Evolutionary conservation across 495 filamentous ascomycete genomes (phyloP), one percentile per base, ranked within the genome.

Genomic region (Darksidea phi): DNA sequence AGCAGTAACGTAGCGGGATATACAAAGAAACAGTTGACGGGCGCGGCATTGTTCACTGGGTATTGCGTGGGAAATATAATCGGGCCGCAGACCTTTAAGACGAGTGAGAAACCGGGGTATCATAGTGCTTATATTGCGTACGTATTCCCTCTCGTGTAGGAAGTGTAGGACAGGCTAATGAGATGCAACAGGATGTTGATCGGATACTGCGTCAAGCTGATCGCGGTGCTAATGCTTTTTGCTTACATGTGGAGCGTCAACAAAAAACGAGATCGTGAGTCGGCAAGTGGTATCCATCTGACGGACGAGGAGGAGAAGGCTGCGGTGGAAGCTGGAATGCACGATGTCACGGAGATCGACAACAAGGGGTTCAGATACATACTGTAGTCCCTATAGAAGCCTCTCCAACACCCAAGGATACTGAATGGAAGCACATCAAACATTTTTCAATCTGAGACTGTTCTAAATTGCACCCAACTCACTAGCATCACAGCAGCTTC

Each of bases 1-100:
- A 58, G 48, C 28, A 47, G 34, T 5, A 83, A 84, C 59, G 75
- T 83, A 38, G 80, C 80, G 0, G 80, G 80, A 2, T 81, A 79
- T 50, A 83, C 80, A 0, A 83, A 83, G 72, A 83, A 83, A 60
- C 77, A 77, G 54, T 67, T 82, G 4, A 83, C 80, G 0, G 77
- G 75, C 21, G 80, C 80, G 2, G 66, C 77, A 21, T 49, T 83
- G 11, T 83, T 82, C 57, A 74, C 76, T 21, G 78, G 76, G 2
- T 84, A 82, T 60, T 83, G 79, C 54, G 71, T 82, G n/a, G 80
- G 80, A 0, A 84, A 83, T 70, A 81, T 82, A 36, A 77, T 79
- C 61, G 76, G 78, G 8, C 77, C 81, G 37, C 80, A 80, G 69
- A 80, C 80, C 0, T 83, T 84, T 53, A 80, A 78, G 47, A 68